A percentile compares a stretch with the other conserved stretches of the same genome.
phyloP scores from a whole-genome alignment of 441 rosid species.

The Breynia disticha region DNA sequence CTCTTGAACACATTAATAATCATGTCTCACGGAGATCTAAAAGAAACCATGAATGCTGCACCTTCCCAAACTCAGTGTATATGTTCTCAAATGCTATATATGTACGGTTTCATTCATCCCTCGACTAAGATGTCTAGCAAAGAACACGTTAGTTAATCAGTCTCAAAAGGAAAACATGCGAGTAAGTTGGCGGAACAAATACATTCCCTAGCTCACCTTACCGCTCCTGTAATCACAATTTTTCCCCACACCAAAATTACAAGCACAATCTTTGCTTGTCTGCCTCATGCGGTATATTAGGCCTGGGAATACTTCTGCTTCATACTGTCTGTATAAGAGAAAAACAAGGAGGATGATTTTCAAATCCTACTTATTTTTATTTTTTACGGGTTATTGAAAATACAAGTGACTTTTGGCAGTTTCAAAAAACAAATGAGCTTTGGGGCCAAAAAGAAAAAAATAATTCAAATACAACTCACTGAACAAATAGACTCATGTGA shows the following conservation, averaged over 20 bases:
- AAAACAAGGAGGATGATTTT: not conserved
- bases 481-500: no score
- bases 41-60: not conserved
- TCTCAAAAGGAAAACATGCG: not conserved
- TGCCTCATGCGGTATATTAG: constrained; percentile 63
- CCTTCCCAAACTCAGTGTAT: constrained; percentile 49
- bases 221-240: constrained; percentile 58
- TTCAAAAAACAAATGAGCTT: no score
- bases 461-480: no score
- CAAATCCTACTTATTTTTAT: not conserved
- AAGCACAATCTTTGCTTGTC: constrained; percentile 55
- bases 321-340: constrained; percentile 30
- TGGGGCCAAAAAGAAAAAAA: no score
- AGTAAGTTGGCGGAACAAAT: not conserved
- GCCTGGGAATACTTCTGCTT: constrained; percentile 67
- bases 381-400: no score
- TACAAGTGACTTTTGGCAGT: not conserved
- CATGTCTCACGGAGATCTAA: not conserved
- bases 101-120: constrained; percentile 55
- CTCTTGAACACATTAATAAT: not conserved
- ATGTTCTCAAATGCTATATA: constrained; percentile 52
- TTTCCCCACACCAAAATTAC: constrained; percentile 56
- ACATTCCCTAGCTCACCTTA: constrained; percentile 22
- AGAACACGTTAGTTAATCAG: not conserved
- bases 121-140: constrained; percentile 22